Evolutionary conservation across 495 filamentous ascomycete species (phyloP).

Genomic region (Lophiotrema nucula): DNA sequence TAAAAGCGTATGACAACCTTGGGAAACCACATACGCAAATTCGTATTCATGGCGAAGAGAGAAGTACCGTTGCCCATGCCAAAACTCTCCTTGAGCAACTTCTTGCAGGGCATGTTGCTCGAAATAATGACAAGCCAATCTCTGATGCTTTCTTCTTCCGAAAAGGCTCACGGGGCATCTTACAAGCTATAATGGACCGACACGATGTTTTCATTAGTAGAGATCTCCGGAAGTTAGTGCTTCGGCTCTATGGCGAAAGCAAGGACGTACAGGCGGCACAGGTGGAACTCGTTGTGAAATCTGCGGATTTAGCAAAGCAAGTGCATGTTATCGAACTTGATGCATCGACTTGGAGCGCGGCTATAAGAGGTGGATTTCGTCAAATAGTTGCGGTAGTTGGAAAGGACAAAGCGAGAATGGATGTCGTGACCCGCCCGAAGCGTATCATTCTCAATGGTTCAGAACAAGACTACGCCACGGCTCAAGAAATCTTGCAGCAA

Average conservation of each 20-base stretch:
- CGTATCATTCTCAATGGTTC: conserved; percentile 18
- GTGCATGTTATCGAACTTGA: conserved; percentile 19
- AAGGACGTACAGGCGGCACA: background rate
- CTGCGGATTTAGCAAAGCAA: conserved; percentile 3
- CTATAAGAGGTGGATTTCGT: conserved; percentile 19
- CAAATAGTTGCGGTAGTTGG: conserved; percentile 17
- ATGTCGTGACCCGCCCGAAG: conserved; percentile 17
- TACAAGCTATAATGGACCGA: background rate
- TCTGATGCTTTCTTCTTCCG: conserved; percentile 10
- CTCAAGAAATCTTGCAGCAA: background rate
- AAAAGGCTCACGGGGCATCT: background rate
- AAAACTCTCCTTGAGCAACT: conserved; percentile 18
- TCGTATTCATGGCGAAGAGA: conserved; percentile 15
- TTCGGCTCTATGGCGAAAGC: conserved; percentile 12
- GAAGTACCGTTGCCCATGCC: conserved; percentile 7
- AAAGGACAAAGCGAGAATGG: conserved; percentile 23
- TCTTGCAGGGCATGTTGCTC: conserved; percentile 21
- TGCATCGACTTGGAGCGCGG: background rate
- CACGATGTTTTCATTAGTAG: conserved; percentile 12
- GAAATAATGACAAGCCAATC: background rate
- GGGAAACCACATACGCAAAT: conserved; percentile 8
- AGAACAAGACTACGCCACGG: conserved; percentile 1
- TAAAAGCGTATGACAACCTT: conserved; percentile 13
- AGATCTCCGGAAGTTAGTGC: conserved; percentile 8
- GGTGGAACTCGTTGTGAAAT: conserved; percentile 6